Conservation (phyloP, 148 eudicot species). For the Agrostemma githago region DNA sequence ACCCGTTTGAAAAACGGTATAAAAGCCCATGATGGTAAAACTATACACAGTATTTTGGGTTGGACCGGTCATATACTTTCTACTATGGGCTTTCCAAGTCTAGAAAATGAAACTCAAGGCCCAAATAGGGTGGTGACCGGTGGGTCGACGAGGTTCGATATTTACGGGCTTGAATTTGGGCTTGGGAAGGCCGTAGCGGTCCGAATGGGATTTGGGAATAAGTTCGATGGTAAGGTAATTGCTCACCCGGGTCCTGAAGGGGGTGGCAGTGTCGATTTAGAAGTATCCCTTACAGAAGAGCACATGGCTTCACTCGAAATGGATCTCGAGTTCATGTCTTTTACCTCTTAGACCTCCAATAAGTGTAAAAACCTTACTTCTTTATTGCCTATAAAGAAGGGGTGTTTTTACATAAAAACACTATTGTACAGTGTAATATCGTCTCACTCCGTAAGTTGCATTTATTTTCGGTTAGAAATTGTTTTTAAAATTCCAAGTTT, state of each 20-base stretch:
- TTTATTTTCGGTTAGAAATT: too few species aligned
- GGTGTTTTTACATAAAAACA: too few species aligned
- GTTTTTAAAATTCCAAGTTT: too few species aligned
- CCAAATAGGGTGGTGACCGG: conserved; percentile 50
- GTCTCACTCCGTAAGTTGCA: too few species aligned
- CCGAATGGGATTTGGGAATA: conserved; percentile 56
- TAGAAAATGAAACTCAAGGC: conserved; percentile 21
- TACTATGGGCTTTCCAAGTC: conserved; percentile 18
- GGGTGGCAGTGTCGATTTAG: conserved; percentile 61
- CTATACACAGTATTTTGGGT: neutral
- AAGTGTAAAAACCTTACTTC: too few species aligned
- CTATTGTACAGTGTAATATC: too few species aligned
- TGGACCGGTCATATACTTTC: neutral
- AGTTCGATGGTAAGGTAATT: conserved; percentile 71
- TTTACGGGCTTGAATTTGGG: conserved; percentile 77
- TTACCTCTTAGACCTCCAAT: too few species aligned
- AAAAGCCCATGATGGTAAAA: conserved; percentile 32
- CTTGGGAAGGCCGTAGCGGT: conserved; percentile 55
- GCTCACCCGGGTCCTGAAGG: conserved; percentile 67
- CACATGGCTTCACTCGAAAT: conserved; percentile 51
- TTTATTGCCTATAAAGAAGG: too few species aligned
- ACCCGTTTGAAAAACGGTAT: conserved; percentile 32
- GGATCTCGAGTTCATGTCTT: conserved; percentile 50
- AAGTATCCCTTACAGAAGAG: conserved; percentile 51
- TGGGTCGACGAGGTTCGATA: conserved; percentile 65